Conservation (phyloP, 306 rosid species). For the Vicia faba region DNA sequence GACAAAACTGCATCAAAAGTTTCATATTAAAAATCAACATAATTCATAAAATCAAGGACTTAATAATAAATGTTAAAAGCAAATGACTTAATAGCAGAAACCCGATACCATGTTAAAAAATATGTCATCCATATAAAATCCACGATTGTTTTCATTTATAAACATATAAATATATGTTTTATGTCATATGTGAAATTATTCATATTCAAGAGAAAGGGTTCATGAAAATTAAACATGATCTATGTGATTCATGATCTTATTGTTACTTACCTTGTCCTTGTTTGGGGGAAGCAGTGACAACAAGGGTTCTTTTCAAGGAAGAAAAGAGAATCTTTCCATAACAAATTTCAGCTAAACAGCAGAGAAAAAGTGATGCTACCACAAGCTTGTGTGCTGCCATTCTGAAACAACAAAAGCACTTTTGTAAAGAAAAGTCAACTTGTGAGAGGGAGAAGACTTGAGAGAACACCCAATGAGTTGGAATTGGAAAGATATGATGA, state of each 20-base stretch:
- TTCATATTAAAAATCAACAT: not conserved
- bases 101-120: too few species aligned
- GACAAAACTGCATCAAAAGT: conserved; percentile 55
- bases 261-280: conserved; percentile 60
- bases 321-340: conserved; percentile 55
- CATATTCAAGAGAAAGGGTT: too few species aligned
- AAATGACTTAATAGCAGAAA: too few species aligned
- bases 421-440: conserved; percentile 27
- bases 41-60: too few species aligned
- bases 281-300: conserved; percentile 69
- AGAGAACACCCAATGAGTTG: conserved; percentile 16
- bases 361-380: conserved; percentile 55
- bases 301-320: conserved; percentile 54
- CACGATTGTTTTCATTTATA: too few species aligned
- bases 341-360: conserved; percentile 55
- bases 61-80: too few species aligned
- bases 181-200: too few species aligned
- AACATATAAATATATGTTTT: too few species aligned
- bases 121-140: too few species aligned
- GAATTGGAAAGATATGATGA: not conserved
- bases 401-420: conserved; percentile 7
- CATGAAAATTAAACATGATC: conserved; percentile 10
- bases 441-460: not conserved
- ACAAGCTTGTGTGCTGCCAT: conserved; percentile 66
- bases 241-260: not conserved